These are phyloP conservation scores for Coccomyxa sp. DNA, from an alignment of 139 green algal species.

Conservation along the genomic window DNA sequence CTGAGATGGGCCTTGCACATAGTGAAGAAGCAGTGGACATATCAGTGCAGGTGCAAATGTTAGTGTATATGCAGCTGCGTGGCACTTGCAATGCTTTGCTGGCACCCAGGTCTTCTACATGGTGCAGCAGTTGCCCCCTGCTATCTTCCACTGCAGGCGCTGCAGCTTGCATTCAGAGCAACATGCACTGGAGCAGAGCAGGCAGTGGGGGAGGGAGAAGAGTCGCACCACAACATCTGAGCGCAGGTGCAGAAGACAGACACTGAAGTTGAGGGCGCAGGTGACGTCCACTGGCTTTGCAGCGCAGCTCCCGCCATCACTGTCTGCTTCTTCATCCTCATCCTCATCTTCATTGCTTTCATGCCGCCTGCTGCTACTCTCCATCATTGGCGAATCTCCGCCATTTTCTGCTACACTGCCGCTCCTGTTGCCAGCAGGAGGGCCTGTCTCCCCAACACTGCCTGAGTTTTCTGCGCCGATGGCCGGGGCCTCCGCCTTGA, in stretches of 20 bases:
- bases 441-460: too few relatives aligned
- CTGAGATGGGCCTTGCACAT: not conserved
- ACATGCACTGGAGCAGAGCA: too few relatives aligned
- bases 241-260: slow-evolving; percentile 17
- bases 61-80: not conserved
- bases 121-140: too few relatives aligned
- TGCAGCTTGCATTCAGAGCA: not conserved
- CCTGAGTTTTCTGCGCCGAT: too few relatives aligned
- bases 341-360: not conserved
- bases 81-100: too few relatives aligned
- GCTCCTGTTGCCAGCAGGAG: too few relatives aligned
- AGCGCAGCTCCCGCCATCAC: not conserved
- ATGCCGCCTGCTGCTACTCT: not conserved
- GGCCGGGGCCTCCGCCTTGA: too few relatives aligned
- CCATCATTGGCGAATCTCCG: too few relatives aligned
- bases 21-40: not conserved
- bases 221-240: not conserved
- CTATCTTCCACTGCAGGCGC: not conserved
- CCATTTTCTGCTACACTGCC: too few relatives aligned
- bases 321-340: not conserved
- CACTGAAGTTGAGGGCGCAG: slow-evolving; percentile 21
- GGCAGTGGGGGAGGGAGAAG: too few relatives aligned
- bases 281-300: slow-evolving; percentile 14
- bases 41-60: not conserved
- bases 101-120: too few relatives aligned